phyloP scores from a whole-genome alignment of 331 rosid genomes.

The Pyrus hybrid region DNA sequence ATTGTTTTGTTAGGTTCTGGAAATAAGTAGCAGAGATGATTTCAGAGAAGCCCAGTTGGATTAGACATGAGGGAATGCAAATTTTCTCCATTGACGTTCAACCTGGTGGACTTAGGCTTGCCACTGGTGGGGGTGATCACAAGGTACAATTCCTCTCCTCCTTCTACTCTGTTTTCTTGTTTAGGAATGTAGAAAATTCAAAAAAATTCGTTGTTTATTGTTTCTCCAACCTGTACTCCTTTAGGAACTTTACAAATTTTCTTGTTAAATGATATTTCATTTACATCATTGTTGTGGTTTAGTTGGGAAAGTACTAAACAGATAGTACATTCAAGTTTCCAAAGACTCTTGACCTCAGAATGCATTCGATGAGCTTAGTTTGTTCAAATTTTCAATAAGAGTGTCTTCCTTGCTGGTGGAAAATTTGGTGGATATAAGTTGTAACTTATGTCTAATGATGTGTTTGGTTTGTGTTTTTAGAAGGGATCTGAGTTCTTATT shows the following conservation, averaged over 20 bases:
- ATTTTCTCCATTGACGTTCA: slow-evolving; percentile 97
- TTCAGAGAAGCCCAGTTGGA: slow-evolving; percentile 93
- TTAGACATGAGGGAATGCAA: slow-evolving; percentile 94
- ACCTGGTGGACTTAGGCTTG: slow-evolving; percentile 85
- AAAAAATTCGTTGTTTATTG: background rate
- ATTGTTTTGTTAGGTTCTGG: background rate
- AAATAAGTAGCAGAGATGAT: slow-evolving; percentile 44
- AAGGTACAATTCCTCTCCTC: slow-evolving; percentile 42
- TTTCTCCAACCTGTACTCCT: background rate
- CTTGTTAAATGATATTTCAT: background rate
- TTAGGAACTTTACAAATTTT: background rate
- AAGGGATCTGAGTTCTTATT: background rate
- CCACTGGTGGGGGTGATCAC: slow-evolving; percentile 99
- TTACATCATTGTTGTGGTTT: background rate
- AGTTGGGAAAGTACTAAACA: background rate
- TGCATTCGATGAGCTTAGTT: background rate
- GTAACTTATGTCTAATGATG: background rate
- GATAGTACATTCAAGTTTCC: background rate
- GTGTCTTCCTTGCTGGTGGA: background rate
- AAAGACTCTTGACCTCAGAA: background rate
- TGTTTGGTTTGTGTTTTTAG: background rate
- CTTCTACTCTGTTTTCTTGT: background rate
- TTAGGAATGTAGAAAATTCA: background rate
- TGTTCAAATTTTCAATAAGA: background rate
- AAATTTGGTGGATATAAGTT: background rate